phyloP scores from a whole-genome alignment of 768 basidiomycete genomes.

The Cubamyces sp. region DNA sequence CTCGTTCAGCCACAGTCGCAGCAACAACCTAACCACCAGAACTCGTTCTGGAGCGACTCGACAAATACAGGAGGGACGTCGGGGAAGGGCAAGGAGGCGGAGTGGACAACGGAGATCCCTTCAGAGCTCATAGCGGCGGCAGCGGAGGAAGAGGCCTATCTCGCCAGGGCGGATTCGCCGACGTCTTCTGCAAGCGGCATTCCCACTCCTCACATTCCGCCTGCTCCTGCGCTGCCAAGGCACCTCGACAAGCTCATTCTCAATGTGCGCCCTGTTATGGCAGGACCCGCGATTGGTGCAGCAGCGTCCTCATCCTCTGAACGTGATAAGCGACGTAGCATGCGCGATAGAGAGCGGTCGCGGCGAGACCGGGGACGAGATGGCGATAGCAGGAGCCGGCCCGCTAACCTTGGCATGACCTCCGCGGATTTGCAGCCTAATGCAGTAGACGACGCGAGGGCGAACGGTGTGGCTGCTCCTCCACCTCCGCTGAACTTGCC shows the following conservation, averaged over 20 bases:
- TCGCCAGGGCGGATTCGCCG: slow-evolving; percentile 44
- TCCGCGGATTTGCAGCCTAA: slow-evolving; percentile 10
- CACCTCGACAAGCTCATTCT: slow-evolving; percentile 95
- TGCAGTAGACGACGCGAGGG: slow-evolving; percentile 16
- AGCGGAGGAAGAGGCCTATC: slow-evolving; percentile 79
- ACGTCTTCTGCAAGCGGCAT: slow-evolving; percentile 38
- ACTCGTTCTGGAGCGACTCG: slow-evolving; percentile 50
- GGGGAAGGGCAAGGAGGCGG: slow-evolving; percentile 34
- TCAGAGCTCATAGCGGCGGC: slow-evolving; percentile 78
- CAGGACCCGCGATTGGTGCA: slow-evolving; percentile 26
- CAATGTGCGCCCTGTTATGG: slow-evolving; percentile 52
- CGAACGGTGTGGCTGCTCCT: slow-evolving; percentile 18
- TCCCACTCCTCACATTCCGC: slow-evolving; percentile 80
- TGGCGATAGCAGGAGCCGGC: slow-evolving; percentile 28
- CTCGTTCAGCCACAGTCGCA: slow-evolving; percentile 14
- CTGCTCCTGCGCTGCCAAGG: slow-evolving; percentile 85
- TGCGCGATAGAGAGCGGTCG: slow-evolving; percentile 18
- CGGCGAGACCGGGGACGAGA: slow-evolving; percentile 23
- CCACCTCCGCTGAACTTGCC: slow-evolving; percentile 31
- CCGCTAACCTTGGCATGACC: slow-evolving; percentile 33
- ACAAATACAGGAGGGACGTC: slow-evolving; percentile 14
- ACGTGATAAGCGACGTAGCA: slow-evolving; percentile 23
- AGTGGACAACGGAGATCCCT: slow-evolving; percentile 85
- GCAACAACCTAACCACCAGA: slow-evolving; percentile 31
- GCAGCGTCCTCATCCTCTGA: slow-evolving; percentile 17